Evolutionary conservation across 2,329 filamentous ascomycete genomes (phyloP), one percentile per base, ranked within the genome.

Genomic region (Verticillium isaacii): DNA sequence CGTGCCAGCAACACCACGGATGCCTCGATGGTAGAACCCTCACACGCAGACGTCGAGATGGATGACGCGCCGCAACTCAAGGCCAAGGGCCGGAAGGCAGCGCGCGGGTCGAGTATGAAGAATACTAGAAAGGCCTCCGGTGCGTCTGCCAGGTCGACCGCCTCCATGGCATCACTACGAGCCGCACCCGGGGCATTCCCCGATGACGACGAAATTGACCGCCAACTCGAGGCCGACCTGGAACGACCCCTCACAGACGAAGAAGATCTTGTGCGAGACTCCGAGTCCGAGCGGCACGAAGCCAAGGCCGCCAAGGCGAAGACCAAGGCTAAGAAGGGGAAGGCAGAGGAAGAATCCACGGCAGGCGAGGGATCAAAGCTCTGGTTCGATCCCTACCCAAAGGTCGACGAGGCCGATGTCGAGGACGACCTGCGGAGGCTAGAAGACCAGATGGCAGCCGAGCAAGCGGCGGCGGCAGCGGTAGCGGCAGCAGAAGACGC

Each of bases 201-300:
- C 0, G 80, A 85, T 60, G 87, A 91, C 63, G 84, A 86, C 1
- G 88, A 90, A 65, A 82, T 91, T 41, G 86, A 91, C 59, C 82
- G 83, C 25, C 85, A 85, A 57, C 77, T 91, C 1, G 83, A 89
- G 68, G 86, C 84, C 2, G 89, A 89, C 62, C 79, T 91, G 11
- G 84, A 88, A 54, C 77, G 80, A 34, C 83, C 80, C 1, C 69
- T 83, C 32, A 81, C 79, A 2, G 82, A 87, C 34, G 80, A 83
- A 15, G 84, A 86, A 55, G 78, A 80, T 37, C 72, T 80, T 8
- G 74, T 74, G 5, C 74, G 75, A 6, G 77, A 82, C 62, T 82
- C 78, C 6, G 80, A 82, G 57, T 77, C 77, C 0, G 80, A 79
- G 66, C 72, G 75, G 54, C 72, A 71, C 14, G 77, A 75, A 58